Evolutionary conservation across 2,329 filamentous ascomycete genomes (phyloP), one percentile per base, ranked within the genome.

Genomic region (Cryphonectria radicalis): DNA sequence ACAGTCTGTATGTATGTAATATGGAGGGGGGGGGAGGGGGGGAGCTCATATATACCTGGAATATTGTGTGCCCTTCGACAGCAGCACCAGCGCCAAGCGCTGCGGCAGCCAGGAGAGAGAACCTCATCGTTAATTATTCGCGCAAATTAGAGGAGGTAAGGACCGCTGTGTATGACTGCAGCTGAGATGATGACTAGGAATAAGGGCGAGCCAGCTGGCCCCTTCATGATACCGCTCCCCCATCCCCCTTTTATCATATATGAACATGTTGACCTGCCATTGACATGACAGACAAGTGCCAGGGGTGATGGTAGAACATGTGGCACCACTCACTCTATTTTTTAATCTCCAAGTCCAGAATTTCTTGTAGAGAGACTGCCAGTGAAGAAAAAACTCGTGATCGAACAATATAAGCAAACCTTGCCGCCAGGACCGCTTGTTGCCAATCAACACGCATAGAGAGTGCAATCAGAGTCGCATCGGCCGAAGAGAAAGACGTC

Each of bases 61-160:
- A 83, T 78, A 84, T 84, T 74, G 77, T 76, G 73, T 84, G 82
- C 59, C 79, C 82, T 74, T 83, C 78, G 19, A 79, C 81, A 35
- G 81, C 77, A 46, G 80, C 74, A 73, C 79, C 78, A 43, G 80
- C 74, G 73, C 79, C 77, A 42, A 78, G 78, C 11, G 79, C 80
- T 70, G 81, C 74, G 60, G 79, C 70, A 35, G 79, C 75, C 22
- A 79, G 69, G 43, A 80, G 64, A 35, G 80, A 81, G 74, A 81
- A 75, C 78, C 82, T 83, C 81, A 83, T 83, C 68, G 40, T 42
- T 42, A 63, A 37, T 43, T 57, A 17, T 32, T 32, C 32, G 5
- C 14, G 22, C 55, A 57, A 35, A 17, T 42, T 22, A 67, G 19
- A 43, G 46, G n/a, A 50, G 53, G 37, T 59, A 59, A 28, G 7